Evolutionary conservation across 495 filamentous ascomycete species (phyloP).

Genomic region (Neurospora hispaniola): DNA sequence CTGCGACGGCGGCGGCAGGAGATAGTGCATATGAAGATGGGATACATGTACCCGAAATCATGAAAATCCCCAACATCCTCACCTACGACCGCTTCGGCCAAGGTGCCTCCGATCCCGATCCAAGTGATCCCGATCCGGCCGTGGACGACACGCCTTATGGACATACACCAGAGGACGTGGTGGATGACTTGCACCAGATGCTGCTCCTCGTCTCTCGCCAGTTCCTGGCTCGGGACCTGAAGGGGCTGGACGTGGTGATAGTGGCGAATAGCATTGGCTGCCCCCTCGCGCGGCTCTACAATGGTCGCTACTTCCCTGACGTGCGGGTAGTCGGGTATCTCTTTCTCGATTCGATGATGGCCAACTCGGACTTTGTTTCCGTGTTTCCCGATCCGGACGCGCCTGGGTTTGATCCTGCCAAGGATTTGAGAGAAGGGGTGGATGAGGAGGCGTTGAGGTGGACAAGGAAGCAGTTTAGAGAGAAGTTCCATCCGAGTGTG

Average conservation of each 20-base stretch:
- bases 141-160: constrained; percentile 31
- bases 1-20: neutral
- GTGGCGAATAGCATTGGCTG: constrained; percentile 52
- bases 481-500: constrained; percentile 43
- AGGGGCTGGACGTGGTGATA: constrained; percentile 29
- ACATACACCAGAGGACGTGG: constrained; percentile 40
- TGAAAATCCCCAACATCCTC: constrained; percentile 30
- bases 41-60: constrained; percentile 1
- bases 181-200: constrained; percentile 43
- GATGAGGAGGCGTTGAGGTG: constrained; percentile 35
- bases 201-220: constrained; percentile 26
- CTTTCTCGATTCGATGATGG: constrained; percentile 53
- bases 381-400: constrained; percentile 51
- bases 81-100: constrained; percentile 58
- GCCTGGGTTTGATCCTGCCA: constrained; percentile 30
- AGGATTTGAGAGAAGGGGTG: constrained; percentile 31
- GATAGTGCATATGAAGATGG: neutral
- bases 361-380: constrained; percentile 48
- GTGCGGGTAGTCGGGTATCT: constrained; percentile 33
- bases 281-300: constrained; percentile 46
- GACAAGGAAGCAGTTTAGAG: constrained; percentile 27
- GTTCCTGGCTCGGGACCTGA: neutral
- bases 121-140: constrained; percentile 26
- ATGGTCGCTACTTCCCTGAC: constrained; percentile 30
- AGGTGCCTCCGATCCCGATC: constrained; percentile 46